These are phyloP conservation scores for Aspergillus piperis DNA, from an alignment of 2,329 filamentous ascomycete species.

Conservation along the genomic window DNA sequence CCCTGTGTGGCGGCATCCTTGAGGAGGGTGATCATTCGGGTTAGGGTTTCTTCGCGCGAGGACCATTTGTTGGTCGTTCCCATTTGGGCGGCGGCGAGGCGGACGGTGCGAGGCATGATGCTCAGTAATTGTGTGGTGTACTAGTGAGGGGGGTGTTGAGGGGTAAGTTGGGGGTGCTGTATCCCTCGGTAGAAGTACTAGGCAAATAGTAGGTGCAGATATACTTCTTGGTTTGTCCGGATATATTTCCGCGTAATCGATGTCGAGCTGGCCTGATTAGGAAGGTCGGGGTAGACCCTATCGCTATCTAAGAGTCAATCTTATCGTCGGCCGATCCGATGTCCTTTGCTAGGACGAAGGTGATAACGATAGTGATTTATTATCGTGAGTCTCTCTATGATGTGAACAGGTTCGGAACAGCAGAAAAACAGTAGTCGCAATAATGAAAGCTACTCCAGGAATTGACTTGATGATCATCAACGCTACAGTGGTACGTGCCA, in stretches of 20 bases:
- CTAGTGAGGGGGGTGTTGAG: not conserved
- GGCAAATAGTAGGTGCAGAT: not conserved
- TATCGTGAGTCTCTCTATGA: not conserved
- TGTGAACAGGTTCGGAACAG: not conserved
- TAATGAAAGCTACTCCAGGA: not conserved
- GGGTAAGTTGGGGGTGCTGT: slow-evolving; percentile 1
- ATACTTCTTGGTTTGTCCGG: slow-evolving; percentile 1
- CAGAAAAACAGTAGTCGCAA: not conserved
- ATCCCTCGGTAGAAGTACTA: not conserved
- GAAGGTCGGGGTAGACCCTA: slow-evolving; percentile 7
- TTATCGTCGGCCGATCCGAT: slow-evolving; percentile 14
- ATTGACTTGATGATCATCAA: slow-evolving; percentile 47
- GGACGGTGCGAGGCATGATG: slow-evolving; percentile 44
- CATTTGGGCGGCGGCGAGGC: slow-evolving; percentile 51
- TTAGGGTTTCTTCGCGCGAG: not conserved
- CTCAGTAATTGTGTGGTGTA: not conserved
- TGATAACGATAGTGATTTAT: not conserved
- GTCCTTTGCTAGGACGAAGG: not conserved
- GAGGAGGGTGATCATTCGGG: not conserved
- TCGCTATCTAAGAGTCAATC: not conserved
- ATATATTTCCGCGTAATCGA: slow-evolving; percentile 6
- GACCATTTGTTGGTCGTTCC: not conserved
- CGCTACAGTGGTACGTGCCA: slow-evolving; percentile 40
- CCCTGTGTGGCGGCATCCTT: not conserved
- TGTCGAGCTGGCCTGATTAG: not conserved